Evolutionary conservation across 164 flowering plant species (phyloP), one percentile per base, ranked within the genome.

Genomic region (Kalanchoe fedtschenkoi): DNA sequence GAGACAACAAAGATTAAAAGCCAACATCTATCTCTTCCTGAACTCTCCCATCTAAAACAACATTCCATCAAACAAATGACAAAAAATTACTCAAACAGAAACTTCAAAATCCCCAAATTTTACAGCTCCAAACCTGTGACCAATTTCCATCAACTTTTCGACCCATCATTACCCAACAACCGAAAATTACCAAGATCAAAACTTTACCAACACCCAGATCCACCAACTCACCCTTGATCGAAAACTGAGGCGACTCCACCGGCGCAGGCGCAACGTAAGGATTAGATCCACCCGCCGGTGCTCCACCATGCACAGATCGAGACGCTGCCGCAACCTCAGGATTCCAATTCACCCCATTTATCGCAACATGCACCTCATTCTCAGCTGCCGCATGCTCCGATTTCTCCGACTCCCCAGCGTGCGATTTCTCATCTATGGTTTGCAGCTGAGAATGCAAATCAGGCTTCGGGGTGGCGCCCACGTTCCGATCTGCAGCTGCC

Each of bases 201-300:
- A 8, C 28, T 47, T 4, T 24, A 24, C 13, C 7, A 9, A 47
- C 55, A 24, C 29, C 22, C 30, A 47, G 55, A 24, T 47, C 15
- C 26, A 47, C 22, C 30, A 47, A 24, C 30, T 47, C 55, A 47
- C 55, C 55, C 30, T 47, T 47, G 16, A 47, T 3, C 30, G 55
- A 47, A 47, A 47, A 10, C 11, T 47, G 55, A 47, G 55, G 10
- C 14, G 55, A 22, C 16, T 47, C 29, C 29, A 24, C 55, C 3
- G 55, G 30, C 29, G 30, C 55, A 24, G 55, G 55, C 55, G 55
- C 55, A 47, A 47, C 55, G 24, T 47, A 47, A 47, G 30, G 54
- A 22, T 26, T 22, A 22, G 55, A 47, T 47, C 55, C 30, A 47
- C 3, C 55, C 30, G 55, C n/a, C 2, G 30, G 16, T 22, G 24